phyloP scores from a whole-genome alignment of 2,329 filamentous ascomycete genomes.

The Bretziella fagacearum region DNA sequence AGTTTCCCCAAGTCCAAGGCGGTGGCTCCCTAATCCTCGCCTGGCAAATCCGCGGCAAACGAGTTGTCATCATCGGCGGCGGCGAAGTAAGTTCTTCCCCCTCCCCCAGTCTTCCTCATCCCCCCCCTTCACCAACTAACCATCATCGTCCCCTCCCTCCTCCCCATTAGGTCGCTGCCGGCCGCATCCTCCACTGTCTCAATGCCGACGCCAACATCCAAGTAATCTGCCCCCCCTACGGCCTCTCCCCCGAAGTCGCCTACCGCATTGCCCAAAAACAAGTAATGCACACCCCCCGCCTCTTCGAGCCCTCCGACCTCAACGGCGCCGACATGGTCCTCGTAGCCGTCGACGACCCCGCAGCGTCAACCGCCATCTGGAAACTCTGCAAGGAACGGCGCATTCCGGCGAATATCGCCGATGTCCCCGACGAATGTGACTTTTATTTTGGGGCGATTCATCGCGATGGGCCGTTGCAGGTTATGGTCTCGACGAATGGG shows the following conservation, averaged over 20 bases:
- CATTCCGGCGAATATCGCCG: conserved; percentile 87
- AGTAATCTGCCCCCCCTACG: conserved; percentile 61
- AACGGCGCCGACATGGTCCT: conserved; percentile 74
- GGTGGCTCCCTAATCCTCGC: conserved; percentile 87
- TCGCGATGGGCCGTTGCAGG: conserved; percentile 83
- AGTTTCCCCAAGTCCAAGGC: conserved; percentile 68
- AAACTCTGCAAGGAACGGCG: conserved; percentile 74
- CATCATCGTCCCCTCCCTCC: too few species aligned
- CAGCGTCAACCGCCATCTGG: conserved; percentile 80
- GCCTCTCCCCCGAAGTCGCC: conserved; percentile 77
- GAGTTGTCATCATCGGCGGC: conserved; percentile 81
- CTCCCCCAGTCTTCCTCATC: neutral
- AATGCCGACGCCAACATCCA: conserved; percentile 87
- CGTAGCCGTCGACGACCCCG: conserved; percentile 82
- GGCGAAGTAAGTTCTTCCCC: conserved; percentile 53
- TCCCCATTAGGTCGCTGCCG: conserved; percentile 63
- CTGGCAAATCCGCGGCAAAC: conserved; percentile 85
- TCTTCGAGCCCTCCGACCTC: conserved; percentile 75
- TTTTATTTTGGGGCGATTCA: conserved; percentile 98
- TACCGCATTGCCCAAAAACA: conserved; percentile 60
- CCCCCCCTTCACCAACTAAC: conserved; percentile 10
- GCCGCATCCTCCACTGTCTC: conserved; percentile 82
- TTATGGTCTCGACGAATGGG: conserved; percentile 98
- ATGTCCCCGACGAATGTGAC: conserved; percentile 91
- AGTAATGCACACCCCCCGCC: conserved; percentile 63